phyloP scores from a whole-genome alignment of 129 eudicot genomes.

The Lonicera japonica region DNA sequence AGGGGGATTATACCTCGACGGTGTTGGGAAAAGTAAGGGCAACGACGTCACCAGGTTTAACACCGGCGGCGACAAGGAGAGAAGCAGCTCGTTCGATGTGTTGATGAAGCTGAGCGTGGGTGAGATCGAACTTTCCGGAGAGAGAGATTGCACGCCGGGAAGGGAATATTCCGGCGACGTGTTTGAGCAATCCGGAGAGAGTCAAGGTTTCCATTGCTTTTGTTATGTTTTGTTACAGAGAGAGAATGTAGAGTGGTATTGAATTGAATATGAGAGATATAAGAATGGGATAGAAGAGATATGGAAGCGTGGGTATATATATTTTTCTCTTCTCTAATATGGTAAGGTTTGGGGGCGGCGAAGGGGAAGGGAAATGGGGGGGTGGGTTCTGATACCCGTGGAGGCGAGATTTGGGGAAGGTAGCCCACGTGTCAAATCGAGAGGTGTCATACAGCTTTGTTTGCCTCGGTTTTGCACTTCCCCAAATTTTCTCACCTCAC shows the following conservation, averaged over 20 bases:
- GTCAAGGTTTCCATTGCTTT: conserved; percentile 40
- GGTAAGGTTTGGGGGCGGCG: conserved; percentile 14
- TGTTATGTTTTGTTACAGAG: neutral
- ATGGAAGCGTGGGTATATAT: neutral
- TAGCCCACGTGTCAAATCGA: conserved; percentile 18
- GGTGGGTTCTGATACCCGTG: conserved; percentile 1
- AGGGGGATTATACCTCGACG: conserved; percentile 45
- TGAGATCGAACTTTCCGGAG: conserved; percentile 64
- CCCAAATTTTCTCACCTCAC: neutral
- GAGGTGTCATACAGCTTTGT: neutral
- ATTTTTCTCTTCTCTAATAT: no score
- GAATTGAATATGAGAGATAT: neutral
- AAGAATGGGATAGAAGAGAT: neutral
- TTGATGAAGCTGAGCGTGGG: conserved; percentile 50
- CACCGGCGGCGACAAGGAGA: conserved; percentile 64
- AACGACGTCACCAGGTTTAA: conserved; percentile 66
- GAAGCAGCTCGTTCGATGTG: conserved; percentile 59
- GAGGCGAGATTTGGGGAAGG: conserved; percentile 43
- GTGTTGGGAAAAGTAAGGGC: conserved; percentile 98
- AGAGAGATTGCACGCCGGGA: conserved; percentile 69
- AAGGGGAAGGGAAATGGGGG: neutral
- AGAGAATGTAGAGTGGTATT: no score
- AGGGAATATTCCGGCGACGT: conserved; percentile 55
- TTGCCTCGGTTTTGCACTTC: neutral
- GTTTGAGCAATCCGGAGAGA: conserved; percentile 48